These are phyloP conservation scores for Papiliotrema fonsecae DNA, from an alignment of 1,284 basidiomycete species.

Conservation along the genomic window DNA sequence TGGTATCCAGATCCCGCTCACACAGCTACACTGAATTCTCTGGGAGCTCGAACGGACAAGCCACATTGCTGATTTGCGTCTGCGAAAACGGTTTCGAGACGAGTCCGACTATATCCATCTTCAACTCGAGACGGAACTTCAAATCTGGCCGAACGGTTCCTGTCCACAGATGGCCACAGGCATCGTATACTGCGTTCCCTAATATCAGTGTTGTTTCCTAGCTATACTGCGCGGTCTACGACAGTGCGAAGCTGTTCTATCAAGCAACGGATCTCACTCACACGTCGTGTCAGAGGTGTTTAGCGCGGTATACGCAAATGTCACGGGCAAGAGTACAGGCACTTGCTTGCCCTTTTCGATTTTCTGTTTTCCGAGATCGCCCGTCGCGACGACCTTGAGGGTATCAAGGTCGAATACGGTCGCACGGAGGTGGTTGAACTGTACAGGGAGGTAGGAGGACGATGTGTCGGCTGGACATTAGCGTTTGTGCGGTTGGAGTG, in stretches of 20 bases:
- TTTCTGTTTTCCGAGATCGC: constrained; percentile 56
- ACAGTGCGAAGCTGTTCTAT: too few relatives aligned
- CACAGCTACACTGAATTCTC: neutral
- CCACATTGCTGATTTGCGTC: constrained; percentile 58
- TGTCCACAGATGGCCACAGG: constrained; percentile 61
- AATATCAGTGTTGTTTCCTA: neutral
- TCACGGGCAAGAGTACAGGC: constrained; percentile 64
- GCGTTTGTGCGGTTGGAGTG: neutral
- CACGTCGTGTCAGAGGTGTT: constrained; percentile 78
- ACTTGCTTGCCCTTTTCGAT: constrained; percentile 62
- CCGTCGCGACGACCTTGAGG: constrained; percentile 59
- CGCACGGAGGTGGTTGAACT: constrained; percentile 62
- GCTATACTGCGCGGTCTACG: too few relatives aligned
- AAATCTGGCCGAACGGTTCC: constrained; percentile 61
- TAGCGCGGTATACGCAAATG: constrained; percentile 72
- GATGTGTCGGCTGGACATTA: constrained; percentile 57
- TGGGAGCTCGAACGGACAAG: constrained; percentile 68
- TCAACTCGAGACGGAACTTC: constrained; percentile 62
- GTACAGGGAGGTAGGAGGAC: constrained; percentile 66
- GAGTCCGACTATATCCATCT: constrained; percentile 67
- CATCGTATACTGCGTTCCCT: constrained; percentile 75
- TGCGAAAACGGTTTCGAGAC: constrained; percentile 55
- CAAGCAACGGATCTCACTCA: constrained; percentile 50
- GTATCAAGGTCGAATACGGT: constrained; percentile 58
- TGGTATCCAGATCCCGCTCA: too few relatives aligned